A percentile compares a stretch with the other conserved stretches of the same genome.
These are phyloP conservation scores for Apiospora malaysiana DNA, from an alignment of 2,329 filamentous ascomycete genomes.

Conservation along the genomic window DNA sequence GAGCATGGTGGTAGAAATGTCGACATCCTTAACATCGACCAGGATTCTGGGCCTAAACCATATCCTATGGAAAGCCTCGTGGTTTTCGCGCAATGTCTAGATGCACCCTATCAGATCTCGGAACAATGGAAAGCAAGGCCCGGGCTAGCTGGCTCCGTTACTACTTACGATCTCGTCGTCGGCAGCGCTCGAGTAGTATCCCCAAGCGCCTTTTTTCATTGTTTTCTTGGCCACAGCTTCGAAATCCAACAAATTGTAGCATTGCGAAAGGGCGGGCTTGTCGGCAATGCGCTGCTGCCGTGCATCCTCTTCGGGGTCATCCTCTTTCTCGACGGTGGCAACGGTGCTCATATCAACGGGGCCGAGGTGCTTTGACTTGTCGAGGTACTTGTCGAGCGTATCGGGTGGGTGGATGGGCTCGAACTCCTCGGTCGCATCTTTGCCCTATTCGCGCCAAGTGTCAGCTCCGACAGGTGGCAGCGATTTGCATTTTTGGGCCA, in stretches of 20 bases:
- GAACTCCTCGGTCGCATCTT: constrained; percentile 91
- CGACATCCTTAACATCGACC: constrained; percentile 86
- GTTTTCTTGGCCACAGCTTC: constrained; percentile 87
- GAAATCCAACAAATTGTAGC: constrained; percentile 95
- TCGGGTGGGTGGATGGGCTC: constrained; percentile 89
- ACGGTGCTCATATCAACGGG: constrained; percentile 87
- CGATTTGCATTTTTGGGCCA: neutral
- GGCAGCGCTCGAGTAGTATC: constrained; percentile 93
- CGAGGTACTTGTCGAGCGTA: constrained; percentile 84
- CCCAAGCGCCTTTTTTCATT: constrained; percentile 98
- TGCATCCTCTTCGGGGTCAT: constrained; percentile 72
- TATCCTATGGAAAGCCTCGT: constrained; percentile 94
- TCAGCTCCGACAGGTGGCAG: neutral
- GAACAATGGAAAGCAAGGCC: neutral
- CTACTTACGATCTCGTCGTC: constrained; percentile 80
- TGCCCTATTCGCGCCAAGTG: constrained; percentile 59
- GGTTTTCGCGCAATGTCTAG: constrained; percentile 93
- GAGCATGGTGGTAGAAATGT: constrained; percentile 92
- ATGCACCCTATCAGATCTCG: neutral
- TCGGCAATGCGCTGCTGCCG: constrained; percentile 74
- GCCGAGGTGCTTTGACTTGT: constrained; percentile 86
- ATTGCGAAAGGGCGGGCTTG: constrained; percentile 84
- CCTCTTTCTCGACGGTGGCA: constrained; percentile 66
- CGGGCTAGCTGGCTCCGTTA: neutral
- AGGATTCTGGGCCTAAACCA: constrained; percentile 93